Evolutionary conservation across 352 stramenopile genomes (phyloP).

Genomic region (Discostella stelligera): DNA sequence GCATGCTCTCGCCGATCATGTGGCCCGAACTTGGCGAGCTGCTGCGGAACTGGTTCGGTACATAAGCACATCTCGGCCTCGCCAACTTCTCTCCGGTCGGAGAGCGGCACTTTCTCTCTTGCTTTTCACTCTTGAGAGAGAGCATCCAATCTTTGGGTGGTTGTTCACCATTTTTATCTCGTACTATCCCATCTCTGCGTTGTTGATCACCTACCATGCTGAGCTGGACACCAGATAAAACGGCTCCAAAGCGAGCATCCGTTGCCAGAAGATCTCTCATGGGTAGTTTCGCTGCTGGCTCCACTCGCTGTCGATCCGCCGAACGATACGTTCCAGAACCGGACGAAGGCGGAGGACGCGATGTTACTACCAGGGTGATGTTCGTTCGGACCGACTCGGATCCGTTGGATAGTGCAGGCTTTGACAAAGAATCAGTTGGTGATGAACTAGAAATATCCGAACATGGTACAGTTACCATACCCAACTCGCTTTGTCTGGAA

Average conservation of each 20-base stretch:
- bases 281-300: not conserved
- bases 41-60: too few relatives aligned
- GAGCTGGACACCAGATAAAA: not conserved
- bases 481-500: not conserved
- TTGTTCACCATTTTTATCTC: too few relatives aligned
- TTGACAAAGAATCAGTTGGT: not conserved
- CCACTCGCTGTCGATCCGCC: conserved; percentile 16
- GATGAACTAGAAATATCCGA: not conserved
- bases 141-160: too few relatives aligned
- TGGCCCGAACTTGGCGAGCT: too few relatives aligned
- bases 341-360: conserved; percentile 9
- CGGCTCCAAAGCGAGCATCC: conserved; percentile 19
- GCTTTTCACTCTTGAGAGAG: too few relatives aligned
- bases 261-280: conserved; percentile 14
- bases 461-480: conserved; percentile 9
- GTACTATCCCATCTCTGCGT: too few relatives aligned
- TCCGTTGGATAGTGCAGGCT: conserved; percentile 19
- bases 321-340: conserved; percentile 30
- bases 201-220: too few relatives aligned
- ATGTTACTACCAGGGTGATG: not conserved
- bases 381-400: conserved; percentile 22
- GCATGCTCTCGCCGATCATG: too few relatives aligned
- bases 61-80: too few relatives aligned
- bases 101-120: too few relatives aligned
- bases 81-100: too few relatives aligned